Evolutionary conservation across 2,329 filamentous ascomycete species (phyloP).

Genomic region (Chrysosporium keratinophilum): DNA sequence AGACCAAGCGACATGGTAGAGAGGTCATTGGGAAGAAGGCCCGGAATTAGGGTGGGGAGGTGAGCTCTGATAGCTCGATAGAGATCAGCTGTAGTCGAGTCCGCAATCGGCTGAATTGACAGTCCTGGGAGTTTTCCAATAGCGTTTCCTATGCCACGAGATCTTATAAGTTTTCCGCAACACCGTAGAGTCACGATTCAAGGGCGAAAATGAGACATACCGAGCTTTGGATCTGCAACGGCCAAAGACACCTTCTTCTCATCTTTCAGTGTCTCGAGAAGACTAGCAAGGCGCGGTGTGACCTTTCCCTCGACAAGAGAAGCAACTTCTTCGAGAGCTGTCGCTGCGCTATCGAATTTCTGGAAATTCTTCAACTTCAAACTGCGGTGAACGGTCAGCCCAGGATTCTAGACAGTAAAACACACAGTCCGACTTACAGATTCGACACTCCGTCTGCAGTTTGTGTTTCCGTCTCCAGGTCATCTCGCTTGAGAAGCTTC

Average conservation of each 20-base stretch:
- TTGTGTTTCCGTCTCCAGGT: constrained; percentile 62
- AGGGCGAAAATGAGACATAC: constrained; percentile 23
- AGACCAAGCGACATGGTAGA: constrained; percentile 93
- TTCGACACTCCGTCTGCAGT: constrained; percentile 77
- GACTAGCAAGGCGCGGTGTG: constrained; percentile 67
- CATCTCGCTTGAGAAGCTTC: constrained; percentile 86
- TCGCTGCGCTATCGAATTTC: constrained; percentile 91
- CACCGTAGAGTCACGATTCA: background rate
- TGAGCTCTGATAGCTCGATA: constrained; percentile 92
- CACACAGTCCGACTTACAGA: constrained; percentile 50
- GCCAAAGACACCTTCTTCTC: constrained; percentile 95
- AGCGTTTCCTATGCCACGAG: constrained; percentile 49
- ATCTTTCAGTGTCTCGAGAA: constrained; percentile 85
- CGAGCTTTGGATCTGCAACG: constrained; percentile 86
- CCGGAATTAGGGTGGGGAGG: constrained; percentile 80
- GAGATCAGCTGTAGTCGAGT: constrained; percentile 72
- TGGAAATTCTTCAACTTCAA: constrained; percentile 94
- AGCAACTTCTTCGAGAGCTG: constrained; percentile 81
- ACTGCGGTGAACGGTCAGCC: constrained; percentile 36
- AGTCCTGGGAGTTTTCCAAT: constrained; percentile 87
- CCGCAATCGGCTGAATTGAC: constrained; percentile 71
- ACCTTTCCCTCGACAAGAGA: constrained; percentile 89
- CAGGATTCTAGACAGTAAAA: background rate
- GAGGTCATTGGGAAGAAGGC: constrained; percentile 72
- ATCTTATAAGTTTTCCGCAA: background rate